Evolutionary conservation across 257 asterid genomes (phyloP), one percentile per base, ranked within the genome.

Genomic region (Scutellaria galericulata): DNA sequence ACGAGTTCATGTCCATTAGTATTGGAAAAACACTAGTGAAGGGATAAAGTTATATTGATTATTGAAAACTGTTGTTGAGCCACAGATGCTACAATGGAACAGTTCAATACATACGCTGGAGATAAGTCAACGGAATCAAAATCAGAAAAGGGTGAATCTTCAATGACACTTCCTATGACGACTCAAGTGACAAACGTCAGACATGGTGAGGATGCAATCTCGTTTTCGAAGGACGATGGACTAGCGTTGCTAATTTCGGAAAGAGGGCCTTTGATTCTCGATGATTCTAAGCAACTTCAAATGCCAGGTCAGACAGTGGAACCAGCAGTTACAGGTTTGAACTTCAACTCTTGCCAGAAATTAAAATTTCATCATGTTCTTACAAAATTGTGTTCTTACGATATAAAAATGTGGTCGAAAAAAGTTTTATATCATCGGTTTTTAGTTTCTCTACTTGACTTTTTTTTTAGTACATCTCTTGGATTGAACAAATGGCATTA

Each of bases 141-240:
- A 14, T 18, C 58, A 59, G 62, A 72, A 52, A 73, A 42, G 48
- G 48, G 71, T 70, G 68, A 58, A 18, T 56, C 75, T 11, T 59
- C 44, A 12, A 56, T 75, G 14, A 51, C 63, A 75, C 72, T 73
- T 74, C 68, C 75, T 39, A 73, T 66, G 50, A 64, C 20, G 54
- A 69, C 78, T 77, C 82, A 78, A 56, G 79, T 73, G 64, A 53
- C 74, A 52, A 68, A 64, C 40, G 88, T 67, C 31, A 81, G 73
- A 24, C 46, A 66, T 73, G 57, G 72, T 41, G 76, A 76, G 67
- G 71, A 68, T 72, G 46, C 53, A 48, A 55, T 65, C 64, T 66
- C 80, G 52, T 67, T 74, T 67, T 24, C 85, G 51, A 77, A 65
- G 71, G 77, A 80, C 54, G 90, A 70, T 80, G 92, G 86, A 59